phyloP scores from a whole-genome alignment of 805 yeast genomes.

The Ogataea nonfermentans region DNA sequence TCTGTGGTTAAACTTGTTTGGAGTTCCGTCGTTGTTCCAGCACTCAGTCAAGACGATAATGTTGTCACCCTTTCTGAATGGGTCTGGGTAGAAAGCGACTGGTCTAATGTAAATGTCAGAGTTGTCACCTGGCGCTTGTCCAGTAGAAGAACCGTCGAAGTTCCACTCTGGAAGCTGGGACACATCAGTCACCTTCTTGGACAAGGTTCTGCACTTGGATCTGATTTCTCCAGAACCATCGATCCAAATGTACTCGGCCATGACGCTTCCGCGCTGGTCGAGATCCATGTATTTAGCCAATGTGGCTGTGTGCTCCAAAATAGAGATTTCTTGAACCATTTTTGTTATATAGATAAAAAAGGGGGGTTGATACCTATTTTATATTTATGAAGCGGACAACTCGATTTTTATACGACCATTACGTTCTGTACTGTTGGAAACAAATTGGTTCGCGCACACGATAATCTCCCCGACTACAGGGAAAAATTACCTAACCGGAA shows the following conservation, averaged over 20 bases:
- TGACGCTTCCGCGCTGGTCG: conserved; percentile 79
- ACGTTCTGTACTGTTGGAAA: conserved; percentile 2
- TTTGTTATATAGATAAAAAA: conserved; percentile 5
- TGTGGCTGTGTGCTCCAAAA: conserved; percentile 71
- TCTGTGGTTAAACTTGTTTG: conserved; percentile 98
- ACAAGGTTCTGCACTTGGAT: conserved; percentile 90
- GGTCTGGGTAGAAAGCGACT: conserved; percentile 92
- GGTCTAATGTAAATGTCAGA: conserved; percentile 95
- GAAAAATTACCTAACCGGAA: neutral
- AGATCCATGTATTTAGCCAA: conserved; percentile 80
- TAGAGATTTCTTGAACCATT: conserved; percentile 28
- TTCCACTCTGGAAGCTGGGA: conserved; percentile 98
- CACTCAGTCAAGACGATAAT: conserved; percentile 92
- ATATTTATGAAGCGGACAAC: conserved; percentile 12
- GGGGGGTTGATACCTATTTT: conserved; percentile 3
- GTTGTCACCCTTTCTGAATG: conserved; percentile 98
- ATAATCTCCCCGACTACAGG: conserved; percentile 1
- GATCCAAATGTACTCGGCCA: conserved; percentile 98
- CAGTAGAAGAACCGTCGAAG: conserved; percentile 98
- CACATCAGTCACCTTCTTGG: conserved; percentile 61
- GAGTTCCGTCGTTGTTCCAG: conserved; percentile 98
- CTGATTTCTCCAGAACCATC: conserved; percentile 89
- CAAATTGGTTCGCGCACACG: conserved; percentile 12
- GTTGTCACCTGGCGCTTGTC: conserved; percentile 97
- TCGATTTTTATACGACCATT: conserved; percentile 15